Percentiles rank a stretch among this genome's conserved stretches.
Evolutionary conservation across 495 filamentous ascomycete species (phyloP).

Genomic region (Friedmanniomyces endolithicus): DNA sequence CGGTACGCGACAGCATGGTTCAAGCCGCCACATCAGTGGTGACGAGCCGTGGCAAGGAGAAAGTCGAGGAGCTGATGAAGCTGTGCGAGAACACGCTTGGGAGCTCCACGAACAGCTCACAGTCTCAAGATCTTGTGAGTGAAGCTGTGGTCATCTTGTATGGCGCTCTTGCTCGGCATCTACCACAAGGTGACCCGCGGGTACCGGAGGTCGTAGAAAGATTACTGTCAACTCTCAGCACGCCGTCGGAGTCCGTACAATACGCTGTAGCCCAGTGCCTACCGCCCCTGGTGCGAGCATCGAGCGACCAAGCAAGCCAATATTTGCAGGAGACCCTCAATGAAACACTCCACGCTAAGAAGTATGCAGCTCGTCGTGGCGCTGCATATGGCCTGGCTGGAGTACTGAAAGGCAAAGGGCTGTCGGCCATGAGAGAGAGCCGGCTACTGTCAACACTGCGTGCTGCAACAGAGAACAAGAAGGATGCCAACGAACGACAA

Average conservation of each 20-base stretch:
- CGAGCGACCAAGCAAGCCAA: conserved; percentile 56
- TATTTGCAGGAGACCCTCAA: conserved; percentile 75
- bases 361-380: conserved; percentile 79
- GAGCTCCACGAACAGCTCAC: conserved; percentile 62
- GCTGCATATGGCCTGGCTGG: conserved; percentile 92
- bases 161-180: conserved; percentile 78
- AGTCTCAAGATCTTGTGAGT: conserved; percentile 73
- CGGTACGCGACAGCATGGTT: conserved; percentile 81
- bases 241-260: conserved; percentile 93
- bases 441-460: conserved; percentile 70
- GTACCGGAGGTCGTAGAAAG: conserved; percentile 74
- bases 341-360: conserved; percentile 67
- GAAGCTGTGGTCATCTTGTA: conserved; percentile 97
- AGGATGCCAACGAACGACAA: conserved; percentile 75
- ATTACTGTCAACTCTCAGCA: conserved; percentile 72
- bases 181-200: conserved; percentile 69
- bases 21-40: conserved; percentile 78
- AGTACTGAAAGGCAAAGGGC: conserved; percentile 71
- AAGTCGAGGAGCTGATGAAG: conserved; percentile 84
- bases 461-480: conserved; percentile 77
- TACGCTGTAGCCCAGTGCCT: conserved; percentile 90
- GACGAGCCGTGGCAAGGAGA: conserved; percentile 57
- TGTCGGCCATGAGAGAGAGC: conserved; percentile 70
- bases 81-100: conserved; percentile 77
- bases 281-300: conserved; percentile 73